Evolutionary conservation across 1,139 yeast genomes (phyloP), one percentile per base, ranked within the genome.

Genomic region (Yamadazyma membranifaciens): DNA sequence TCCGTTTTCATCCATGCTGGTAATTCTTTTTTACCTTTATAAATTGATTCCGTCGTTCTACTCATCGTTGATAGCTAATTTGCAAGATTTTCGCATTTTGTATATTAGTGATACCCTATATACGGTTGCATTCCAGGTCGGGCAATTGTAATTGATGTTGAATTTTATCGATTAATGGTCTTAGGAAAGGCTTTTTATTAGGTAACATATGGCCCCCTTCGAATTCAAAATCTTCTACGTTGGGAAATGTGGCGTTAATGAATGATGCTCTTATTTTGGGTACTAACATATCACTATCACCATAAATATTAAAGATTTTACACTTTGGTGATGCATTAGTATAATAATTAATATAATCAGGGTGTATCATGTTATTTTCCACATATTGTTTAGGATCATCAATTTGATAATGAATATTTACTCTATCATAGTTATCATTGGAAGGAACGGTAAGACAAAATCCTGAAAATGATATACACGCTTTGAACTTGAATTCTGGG

Each of bases 381-480:
- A 37, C 34, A 46, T 59, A 65, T 22, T 53, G 56, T 2, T 50
- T 45, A 4, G 59, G 41, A 40, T 61, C 62, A 4, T 52, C 52
- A 12, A 59, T 49, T 12, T 55, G 54, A 27, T 47, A 45, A 40
- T 59, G 49, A 34, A 62, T 45, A 12, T 45, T 48, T 11, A 46
- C 42, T 40, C 55, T 48, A 33, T 50, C 57, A 11, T 53, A 51
- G 1, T 31, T 36, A 3, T 48, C 44, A 36, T 51, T 50, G 12
- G 40, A 44, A 1, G 63, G 72, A 39, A 68, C 71, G 3, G 83
- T 76, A 55, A 79, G 75, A 4, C 78, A 74, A 53, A 80, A 80
- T 5, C 83, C 82, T 3, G 84, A 74, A 38, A 80, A 67, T 17
- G 74, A 57, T 12, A 80, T 50, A 20, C 81, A 68, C 32, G 77